Base-by-base conservation (phyloP, 768 basidiomycete genomes). In the Mycena floridula region DNA sequence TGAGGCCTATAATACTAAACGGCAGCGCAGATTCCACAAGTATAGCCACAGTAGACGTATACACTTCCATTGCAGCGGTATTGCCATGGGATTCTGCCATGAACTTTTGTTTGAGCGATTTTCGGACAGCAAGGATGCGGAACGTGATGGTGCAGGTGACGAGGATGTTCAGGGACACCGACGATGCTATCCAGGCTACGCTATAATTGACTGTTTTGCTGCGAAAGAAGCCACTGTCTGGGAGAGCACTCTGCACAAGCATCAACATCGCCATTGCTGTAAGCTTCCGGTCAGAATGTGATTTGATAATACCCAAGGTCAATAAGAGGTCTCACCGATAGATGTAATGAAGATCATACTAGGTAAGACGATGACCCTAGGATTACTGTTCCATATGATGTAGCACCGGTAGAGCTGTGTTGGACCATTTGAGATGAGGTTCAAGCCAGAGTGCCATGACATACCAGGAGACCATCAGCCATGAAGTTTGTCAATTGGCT, bases 391-490 rank as follows among this genome's bases (percentile, higher is more conserved):
- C 52, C 59, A 68, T 9, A 70, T 44, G 23, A 61, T 47, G 25
- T 39, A 61, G 45, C 62, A 66, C 22, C 65, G 62, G 43, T 65
- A 57, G 28, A 70, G 54, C 69, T 70, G 40, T 25, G n/a, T n/a
- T n/a, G n/a, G n/a, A n/a, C n/a, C n/a, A n/a, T n/a, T n/a, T n/a
- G n/a, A n/a, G n/a, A n/a, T n/a, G n/a, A n/a, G n/a, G n/a, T n/a
- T n/a, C n/a, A n/a, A n/a, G n/a, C n/a, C 15, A 8, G 28, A 39
- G 23, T n/a, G 3, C 30, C 11, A 36, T 18, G 44, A n/a, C 64
- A 44, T 43, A 70, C 69, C 52, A 70, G 56, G 26, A 69, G 38
- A 1, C 44, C 67, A 25, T 68, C 64, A n/a, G 57, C 59, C 53
- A 68, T 53, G 5, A 68, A 53, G 38, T 66, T 64, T 27, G 64